Evolutionary conservation across 768 basidiomycete species (phyloP).

Genomic region (Panus rudis): DNA sequence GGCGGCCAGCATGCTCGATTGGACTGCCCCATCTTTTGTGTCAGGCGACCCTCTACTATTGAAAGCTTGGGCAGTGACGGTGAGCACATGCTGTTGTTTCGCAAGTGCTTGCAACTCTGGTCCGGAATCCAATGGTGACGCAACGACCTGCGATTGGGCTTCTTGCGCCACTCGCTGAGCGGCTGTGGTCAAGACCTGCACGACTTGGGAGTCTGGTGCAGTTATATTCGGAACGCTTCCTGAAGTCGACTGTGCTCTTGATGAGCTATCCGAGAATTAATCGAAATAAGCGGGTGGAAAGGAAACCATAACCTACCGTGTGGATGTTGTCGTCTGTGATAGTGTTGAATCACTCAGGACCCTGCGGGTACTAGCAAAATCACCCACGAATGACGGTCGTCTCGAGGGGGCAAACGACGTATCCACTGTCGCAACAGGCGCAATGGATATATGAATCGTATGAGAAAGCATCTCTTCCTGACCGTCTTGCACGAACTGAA

Average conservation of each 20-base stretch:
- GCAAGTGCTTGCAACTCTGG: slow-evolving; percentile 59
- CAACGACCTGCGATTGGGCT: slow-evolving; percentile 60
- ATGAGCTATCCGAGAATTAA: slow-evolving; percentile 17
- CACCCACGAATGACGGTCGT: slow-evolving; percentile 42
- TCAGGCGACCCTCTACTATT: slow-evolving; percentile 49
- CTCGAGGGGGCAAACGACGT: slow-evolving; percentile 35
- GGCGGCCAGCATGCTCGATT: slow-evolving; percentile 53
- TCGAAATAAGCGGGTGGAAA: background rate
- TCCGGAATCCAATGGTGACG: slow-evolving; percentile 37
- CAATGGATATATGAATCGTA: slow-evolving; percentile 65
- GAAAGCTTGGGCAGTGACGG: slow-evolving; percentile 65
- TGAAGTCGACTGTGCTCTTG: slow-evolving; percentile 28
- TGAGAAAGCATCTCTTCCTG: slow-evolving; percentile 62
- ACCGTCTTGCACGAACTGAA: slow-evolving; percentile 65
- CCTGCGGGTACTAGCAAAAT: slow-evolving; percentile 34
- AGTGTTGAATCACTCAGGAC: slow-evolving; percentile 33
- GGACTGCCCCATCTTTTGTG: slow-evolving; percentile 34
- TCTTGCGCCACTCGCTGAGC: slow-evolving; percentile 74
- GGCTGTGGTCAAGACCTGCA: slow-evolving; percentile 69
- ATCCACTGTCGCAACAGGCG: slow-evolving; percentile 52
- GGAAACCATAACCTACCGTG: slow-evolving; percentile 25
- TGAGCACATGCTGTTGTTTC: slow-evolving; percentile 77
- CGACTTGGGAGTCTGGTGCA: slow-evolving; percentile 61
- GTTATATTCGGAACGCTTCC: no score
- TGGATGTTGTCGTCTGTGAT: slow-evolving; percentile 24